Evolutionary conservation across 768 basidiomycete genomes (phyloP).

Genomic region (Astraeus odoratus): DNA sequence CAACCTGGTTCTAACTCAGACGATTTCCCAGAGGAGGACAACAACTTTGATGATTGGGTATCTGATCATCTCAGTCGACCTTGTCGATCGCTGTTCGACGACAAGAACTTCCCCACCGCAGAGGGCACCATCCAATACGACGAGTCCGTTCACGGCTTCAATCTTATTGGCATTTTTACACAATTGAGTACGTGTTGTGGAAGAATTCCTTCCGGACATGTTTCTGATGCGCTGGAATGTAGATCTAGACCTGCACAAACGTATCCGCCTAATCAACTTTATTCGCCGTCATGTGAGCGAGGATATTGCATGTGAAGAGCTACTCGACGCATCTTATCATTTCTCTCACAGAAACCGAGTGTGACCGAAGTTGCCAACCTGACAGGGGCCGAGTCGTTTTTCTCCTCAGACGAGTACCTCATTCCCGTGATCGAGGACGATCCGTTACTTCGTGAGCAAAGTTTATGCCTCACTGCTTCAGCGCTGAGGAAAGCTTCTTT

Average conservation of each 20-base stretch:
- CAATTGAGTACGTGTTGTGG: conserved; percentile 44
- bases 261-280: conserved; percentile 81
- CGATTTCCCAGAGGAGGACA: conserved; percentile 36
- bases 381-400: conserved; percentile 53
- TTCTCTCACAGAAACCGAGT: conserved; percentile 42
- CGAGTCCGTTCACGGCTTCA: conserved; percentile 51
- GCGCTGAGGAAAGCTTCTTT: not conserved
- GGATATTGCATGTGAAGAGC: not conserved
- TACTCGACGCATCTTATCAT: conserved; percentile 1
- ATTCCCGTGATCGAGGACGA: conserved; percentile 81
- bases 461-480: conserved; percentile 2
- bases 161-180: conserved; percentile 45
- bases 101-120: conserved; percentile 50
- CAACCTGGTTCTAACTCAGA: conserved; percentile 21
- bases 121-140: conserved; percentile 60
- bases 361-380: conserved; percentile 39
- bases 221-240: conserved; percentile 4
- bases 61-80: conserved; percentile 55
- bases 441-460: conserved; percentile 71
- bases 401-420: conserved; percentile 73
- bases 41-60: conserved; percentile 76
- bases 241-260: conserved; percentile 75
- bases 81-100: conserved; percentile 73
- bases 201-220: not conserved
- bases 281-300: conserved; percentile 64